Evolutionary conservation across 257 asterid genomes (phyloP).

Genomic region (Rauvolfia tetraphylla): DNA sequence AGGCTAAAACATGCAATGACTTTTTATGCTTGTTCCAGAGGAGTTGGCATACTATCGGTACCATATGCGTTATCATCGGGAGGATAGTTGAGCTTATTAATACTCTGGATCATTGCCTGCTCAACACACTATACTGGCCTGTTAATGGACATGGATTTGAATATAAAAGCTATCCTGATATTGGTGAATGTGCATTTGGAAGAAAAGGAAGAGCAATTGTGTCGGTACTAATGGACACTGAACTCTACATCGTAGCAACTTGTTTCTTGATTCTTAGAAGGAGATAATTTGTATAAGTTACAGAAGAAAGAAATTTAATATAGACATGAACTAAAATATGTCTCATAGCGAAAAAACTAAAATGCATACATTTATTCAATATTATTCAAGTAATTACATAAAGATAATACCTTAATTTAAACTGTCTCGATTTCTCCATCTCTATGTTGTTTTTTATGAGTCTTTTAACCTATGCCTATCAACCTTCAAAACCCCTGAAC

Average conservation of each 20-base stretch:
- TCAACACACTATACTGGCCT: slow-evolving; percentile 61
- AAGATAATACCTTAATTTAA: too few relatives aligned
- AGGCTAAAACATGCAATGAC: neutral
- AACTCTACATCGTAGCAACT: slow-evolving; percentile 75
- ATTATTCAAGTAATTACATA: too few relatives aligned
- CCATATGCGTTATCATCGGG: too few relatives aligned
- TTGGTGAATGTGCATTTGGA: slow-evolving; percentile 75
- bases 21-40: slow-evolving; percentile 27
- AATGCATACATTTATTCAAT: too few relatives aligned
- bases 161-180: slow-evolving; percentile 68
- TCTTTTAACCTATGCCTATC: too few relatives aligned
- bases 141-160: slow-evolving; percentile 71
- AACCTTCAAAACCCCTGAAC: too few relatives aligned
- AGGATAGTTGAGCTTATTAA: slow-evolving; percentile 74
- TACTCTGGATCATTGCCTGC: slow-evolving; percentile 58
- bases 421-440: too few relatives aligned
- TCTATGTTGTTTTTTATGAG: too few relatives aligned
- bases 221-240: slow-evolving; percentile 58
- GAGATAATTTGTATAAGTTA: slow-evolving; percentile 58
- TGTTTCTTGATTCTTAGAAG: slow-evolving; percentile 88
- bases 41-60: slow-evolving; percentile 82
- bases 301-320: too few relatives aligned
- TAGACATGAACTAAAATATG: too few relatives aligned
- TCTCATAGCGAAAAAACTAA: too few relatives aligned
- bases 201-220: slow-evolving; percentile 49